phyloP scores from a whole-genome alignment of 306 rosid genomes.

The Vigna hirtella region DNA sequence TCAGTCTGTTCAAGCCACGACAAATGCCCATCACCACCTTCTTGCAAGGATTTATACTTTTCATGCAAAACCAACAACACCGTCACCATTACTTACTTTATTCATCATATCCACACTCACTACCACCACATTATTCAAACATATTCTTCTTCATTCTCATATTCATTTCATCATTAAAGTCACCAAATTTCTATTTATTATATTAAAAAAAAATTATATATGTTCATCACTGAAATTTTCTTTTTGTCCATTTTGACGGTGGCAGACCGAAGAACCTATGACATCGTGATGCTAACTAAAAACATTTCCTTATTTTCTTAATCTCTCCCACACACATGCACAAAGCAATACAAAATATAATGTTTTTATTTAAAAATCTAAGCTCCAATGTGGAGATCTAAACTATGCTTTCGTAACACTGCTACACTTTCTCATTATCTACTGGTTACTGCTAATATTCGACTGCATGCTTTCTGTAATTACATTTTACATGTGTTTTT shows the following conservation, averaged over 20 bases:
- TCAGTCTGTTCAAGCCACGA: slow-evolving; percentile 51
- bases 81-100: neutral
- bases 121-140: slow-evolving; percentile 1
- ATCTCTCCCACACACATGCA: too few relatives aligned
- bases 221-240: slow-evolving; percentile 1
- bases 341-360: too few relatives aligned
- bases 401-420: too few relatives aligned
- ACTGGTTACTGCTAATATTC: too few relatives aligned
- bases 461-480: too few relatives aligned
- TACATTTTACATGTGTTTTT: too few relatives aligned
- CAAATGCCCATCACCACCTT: slow-evolving; percentile 56
- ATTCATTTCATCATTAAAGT: slow-evolving; percentile 47
- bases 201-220: too few relatives aligned
- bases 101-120: slow-evolving; percentile 71
- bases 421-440: too few relatives aligned
- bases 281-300: neutral
- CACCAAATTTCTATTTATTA: neutral
- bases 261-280: slow-evolving; percentile 4
- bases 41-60: slow-evolving; percentile 50
- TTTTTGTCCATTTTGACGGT: slow-evolving; percentile 31
- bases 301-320: neutral
- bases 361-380: too few relatives aligned
- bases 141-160: slow-evolving; percentile 43
- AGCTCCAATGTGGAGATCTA: too few relatives aligned
- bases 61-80: slow-evolving; percentile 5